Conservation (phyloP, 129 eudicot genomes). For the Gnaphalium uliginosum region DNA sequence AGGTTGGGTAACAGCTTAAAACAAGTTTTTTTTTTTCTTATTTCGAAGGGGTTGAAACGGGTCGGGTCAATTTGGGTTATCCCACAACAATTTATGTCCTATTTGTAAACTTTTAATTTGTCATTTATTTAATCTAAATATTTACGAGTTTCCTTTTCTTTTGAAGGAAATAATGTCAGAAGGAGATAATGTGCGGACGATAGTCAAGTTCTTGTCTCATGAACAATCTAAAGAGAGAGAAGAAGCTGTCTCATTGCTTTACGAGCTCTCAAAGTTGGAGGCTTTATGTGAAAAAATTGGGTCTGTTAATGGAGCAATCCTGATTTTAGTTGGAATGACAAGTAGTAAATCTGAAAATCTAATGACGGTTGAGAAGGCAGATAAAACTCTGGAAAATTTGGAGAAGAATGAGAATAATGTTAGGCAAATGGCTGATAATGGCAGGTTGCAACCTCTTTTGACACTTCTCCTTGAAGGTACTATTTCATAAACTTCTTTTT, state of each 20-base stretch:
- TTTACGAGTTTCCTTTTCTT: neutral
- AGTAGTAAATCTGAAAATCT: slow-evolving; percentile 87
- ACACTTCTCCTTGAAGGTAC: slow-evolving; percentile 83
- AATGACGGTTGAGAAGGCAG: slow-evolving; percentile 74
- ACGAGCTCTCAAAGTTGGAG: slow-evolving; percentile 82
- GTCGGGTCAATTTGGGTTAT: neutral
- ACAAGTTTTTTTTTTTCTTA: neutral
- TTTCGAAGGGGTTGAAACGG: neutral
- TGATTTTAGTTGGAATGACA: slow-evolving; percentile 85
- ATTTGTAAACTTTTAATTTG: neutral
- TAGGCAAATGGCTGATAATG: slow-evolving; percentile 87
- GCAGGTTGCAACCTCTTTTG: slow-evolving; percentile 87
- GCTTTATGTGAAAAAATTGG: slow-evolving; percentile 76
- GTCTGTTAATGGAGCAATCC: slow-evolving; percentile 84
- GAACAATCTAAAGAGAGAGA: slow-evolving; percentile 86
- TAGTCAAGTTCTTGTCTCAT: slow-evolving; percentile 79
- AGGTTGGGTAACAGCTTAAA: neutral
- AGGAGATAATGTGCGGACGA: slow-evolving; percentile 89
- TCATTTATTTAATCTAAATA: neutral
- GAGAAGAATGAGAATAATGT: slow-evolving; percentile 79
- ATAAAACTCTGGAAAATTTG: slow-evolving; percentile 71
- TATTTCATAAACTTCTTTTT: neutral
- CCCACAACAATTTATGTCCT: neutral
- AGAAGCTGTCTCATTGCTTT: slow-evolving; percentile 82
- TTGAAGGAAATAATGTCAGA: slow-evolving; percentile 92